Evolutionary conservation across 2,329 filamentous ascomycete species (phyloP).

Genomic region (Xylaria sp.): DNA sequence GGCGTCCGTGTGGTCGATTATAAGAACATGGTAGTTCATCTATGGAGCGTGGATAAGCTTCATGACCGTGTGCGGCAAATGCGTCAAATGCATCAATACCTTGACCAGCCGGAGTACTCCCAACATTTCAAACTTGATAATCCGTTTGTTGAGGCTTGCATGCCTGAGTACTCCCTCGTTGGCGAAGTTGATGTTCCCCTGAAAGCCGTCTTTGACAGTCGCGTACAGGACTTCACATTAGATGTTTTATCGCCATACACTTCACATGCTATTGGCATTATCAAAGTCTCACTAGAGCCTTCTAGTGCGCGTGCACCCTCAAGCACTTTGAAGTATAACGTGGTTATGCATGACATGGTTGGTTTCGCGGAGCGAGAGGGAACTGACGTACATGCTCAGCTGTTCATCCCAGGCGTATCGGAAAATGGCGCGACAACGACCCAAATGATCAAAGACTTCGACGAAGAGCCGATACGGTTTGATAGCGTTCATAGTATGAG

Average conservation of each 20-base stretch:
- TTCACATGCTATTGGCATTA: slow-evolving; percentile 86
- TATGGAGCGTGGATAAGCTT: slow-evolving; percentile 96
- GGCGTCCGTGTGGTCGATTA: slow-evolving; percentile 92
- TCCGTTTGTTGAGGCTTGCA: slow-evolving; percentile 89
- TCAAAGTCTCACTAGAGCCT: slow-evolving; percentile 90
- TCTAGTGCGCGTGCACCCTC: slow-evolving; percentile 92
- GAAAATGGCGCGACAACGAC: slow-evolving; percentile 94
- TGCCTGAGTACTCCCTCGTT: slow-evolving; percentile 91
- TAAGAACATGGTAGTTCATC: slow-evolving; percentile 82
- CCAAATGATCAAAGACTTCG: slow-evolving; percentile 92
- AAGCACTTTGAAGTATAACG: slow-evolving; percentile 96
- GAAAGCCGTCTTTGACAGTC: slow-evolving; percentile 90
- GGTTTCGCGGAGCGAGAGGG: slow-evolving; percentile 97
- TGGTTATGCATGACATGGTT: slow-evolving; percentile 95
- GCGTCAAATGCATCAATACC: slow-evolving; percentile 96
- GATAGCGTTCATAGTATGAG: slow-evolving; percentile 99
- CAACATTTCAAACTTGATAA: slow-evolving; percentile 94
- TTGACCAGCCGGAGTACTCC: slow-evolving; percentile 93
- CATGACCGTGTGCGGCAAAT: slow-evolving; percentile 88
- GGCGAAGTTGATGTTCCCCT: slow-evolving; percentile 94
- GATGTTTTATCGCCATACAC: slow-evolving; percentile 95
- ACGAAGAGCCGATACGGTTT: slow-evolving; percentile 91
- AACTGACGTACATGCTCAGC: slow-evolving; percentile 92
- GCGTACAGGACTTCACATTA: slow-evolving; percentile 92
- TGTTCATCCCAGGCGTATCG: slow-evolving; percentile 93